Percentiles rank a stretch among this genome's conserved stretches.
These are phyloP conservation scores for Cutaneotrichosporon sp. DNA, from an alignment of 1,284 basidiomycete species.

Conservation along the genomic window DNA sequence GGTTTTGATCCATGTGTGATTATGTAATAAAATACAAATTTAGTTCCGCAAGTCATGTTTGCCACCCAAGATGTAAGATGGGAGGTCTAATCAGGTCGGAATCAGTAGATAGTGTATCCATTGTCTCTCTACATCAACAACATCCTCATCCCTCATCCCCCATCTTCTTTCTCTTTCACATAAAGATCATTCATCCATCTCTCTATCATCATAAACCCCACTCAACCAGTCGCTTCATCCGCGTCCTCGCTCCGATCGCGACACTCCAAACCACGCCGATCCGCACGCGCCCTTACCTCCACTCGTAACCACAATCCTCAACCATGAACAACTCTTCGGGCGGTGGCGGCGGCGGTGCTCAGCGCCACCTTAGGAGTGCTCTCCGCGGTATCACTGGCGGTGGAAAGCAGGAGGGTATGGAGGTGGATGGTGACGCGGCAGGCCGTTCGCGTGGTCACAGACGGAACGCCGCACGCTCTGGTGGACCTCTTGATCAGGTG, in stretches of 20 bases:
- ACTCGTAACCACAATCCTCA: background rate
- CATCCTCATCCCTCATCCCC: background rate
- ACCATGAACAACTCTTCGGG: background rate
- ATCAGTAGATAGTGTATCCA: background rate
- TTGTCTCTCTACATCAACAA: background rate
- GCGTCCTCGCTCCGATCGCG: background rate
- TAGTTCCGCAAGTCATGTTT: constrained; percentile 4
- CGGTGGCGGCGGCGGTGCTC: constrained; percentile 13
- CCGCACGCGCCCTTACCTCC: background rate
- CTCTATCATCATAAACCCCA: background rate
- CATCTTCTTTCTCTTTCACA: background rate
- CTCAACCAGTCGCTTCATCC: background rate
- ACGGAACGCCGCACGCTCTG: constrained; percentile 25
- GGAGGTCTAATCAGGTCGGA: background rate
- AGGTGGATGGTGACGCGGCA: constrained; percentile 34
- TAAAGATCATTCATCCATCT: background rate
- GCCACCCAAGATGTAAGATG: constrained; percentile 6
- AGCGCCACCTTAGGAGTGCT: constrained; percentile 24
- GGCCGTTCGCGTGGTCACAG: constrained; percentile 27
- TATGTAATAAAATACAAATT: background rate
- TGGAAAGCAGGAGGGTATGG: constrained; percentile 33
- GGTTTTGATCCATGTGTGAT: background rate
- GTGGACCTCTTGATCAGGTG: constrained; percentile 44
- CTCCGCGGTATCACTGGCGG: constrained; percentile 37
- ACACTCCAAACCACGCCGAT: background rate